Evolutionary conservation across 2,329 filamentous ascomycete species (phyloP).

Genomic region (Sporothrix pseudoabietina): DNA sequence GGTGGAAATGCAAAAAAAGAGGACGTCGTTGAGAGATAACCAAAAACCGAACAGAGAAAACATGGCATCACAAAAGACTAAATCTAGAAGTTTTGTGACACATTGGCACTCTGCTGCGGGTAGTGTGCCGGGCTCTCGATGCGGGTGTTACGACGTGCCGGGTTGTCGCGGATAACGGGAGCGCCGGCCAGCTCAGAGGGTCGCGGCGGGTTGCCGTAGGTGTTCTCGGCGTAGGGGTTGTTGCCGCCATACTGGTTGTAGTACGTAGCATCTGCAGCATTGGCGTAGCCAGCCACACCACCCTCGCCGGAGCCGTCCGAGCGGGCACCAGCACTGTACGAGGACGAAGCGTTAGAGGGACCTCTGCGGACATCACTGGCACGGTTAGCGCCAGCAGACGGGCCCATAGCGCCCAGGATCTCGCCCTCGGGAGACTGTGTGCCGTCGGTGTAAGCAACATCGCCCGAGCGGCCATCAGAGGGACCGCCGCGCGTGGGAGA

Average conservation of each 20-base stretch:
- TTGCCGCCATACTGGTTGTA: constrained; percentile 62
- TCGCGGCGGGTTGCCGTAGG: constrained; percentile 41
- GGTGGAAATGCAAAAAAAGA: neutral
- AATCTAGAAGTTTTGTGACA: constrained; percentile 92
- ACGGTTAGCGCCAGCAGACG: constrained; percentile 66
- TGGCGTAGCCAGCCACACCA: constrained; percentile 48
- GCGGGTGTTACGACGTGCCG: constrained; percentile 86
- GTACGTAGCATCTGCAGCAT: constrained; percentile 51
- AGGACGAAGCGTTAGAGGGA: constrained; percentile 92
- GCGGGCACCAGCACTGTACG: constrained; percentile 79
- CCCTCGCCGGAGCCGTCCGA: constrained; percentile 68
- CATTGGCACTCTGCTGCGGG: constrained; percentile 89
- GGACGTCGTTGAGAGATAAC: constrained; percentile 15
- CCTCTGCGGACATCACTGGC: constrained; percentile 77
- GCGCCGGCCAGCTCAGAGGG: constrained; percentile 56
- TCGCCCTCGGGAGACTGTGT: constrained; percentile 70
- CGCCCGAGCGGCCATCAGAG: constrained; percentile 71
- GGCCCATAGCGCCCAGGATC: constrained; percentile 80
- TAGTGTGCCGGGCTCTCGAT: constrained; percentile 91
- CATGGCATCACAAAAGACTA: neutral
- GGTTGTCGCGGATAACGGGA: constrained; percentile 90
- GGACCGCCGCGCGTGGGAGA: constrained; percentile 65
- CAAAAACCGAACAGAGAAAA: neutral
- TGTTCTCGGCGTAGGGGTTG: constrained; percentile 58
- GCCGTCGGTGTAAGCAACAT: constrained; percentile 60